Evolutionary conservation across 179 eudicot species (phyloP), one percentile per base, ranked within the genome.

Genomic region (Pouteria campechiana): DNA sequence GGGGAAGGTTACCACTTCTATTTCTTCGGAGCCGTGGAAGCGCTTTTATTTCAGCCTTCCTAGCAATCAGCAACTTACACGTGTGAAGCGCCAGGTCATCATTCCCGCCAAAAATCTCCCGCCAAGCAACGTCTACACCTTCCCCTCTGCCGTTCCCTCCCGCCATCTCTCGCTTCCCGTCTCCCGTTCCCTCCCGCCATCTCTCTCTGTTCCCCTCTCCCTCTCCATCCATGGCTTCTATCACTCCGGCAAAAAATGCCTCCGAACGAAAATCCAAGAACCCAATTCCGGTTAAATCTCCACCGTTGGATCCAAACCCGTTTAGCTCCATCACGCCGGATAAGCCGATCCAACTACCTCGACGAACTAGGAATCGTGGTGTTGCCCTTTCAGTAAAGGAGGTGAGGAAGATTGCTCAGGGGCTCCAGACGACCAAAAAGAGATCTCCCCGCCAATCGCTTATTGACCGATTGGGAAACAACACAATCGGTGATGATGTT

Each of bases 281-380:
- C 22, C 61, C 23, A 44, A 37, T 6, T 38, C 57, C 45, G 22
- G 69, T 48, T 57, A 54, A 48, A 11, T 35, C 57, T 0, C 17
- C 67, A 17, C 25, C 58, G 5, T 35, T 44, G 17, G 44, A 50
- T 25, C 61, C 23, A 44, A 37, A 7, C 35, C 57, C 45, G 22
- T 72, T 48, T 57, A 54, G 25, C 45, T 32, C 46, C 49, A 36
- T 44, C 41, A 79, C 79, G 3, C 86, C 89, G 16, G 88, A 85
- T 19, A 62, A 50, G 58, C 55, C 64, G 5, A 24, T 12, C 17
- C 33, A 27, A 10, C 69, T 55, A 15, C 55, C 55, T 7, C 66
- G 58, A 8, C 49, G 73, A 23, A 1, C 22, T 18, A 68, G 74
- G 4, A 68, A 63, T 37, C 65, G 58, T 15, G 44, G 64, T 7